phyloP scores from a whole-genome alignment of 805 yeast species.

The Martiniozyma abietophila region DNA sequence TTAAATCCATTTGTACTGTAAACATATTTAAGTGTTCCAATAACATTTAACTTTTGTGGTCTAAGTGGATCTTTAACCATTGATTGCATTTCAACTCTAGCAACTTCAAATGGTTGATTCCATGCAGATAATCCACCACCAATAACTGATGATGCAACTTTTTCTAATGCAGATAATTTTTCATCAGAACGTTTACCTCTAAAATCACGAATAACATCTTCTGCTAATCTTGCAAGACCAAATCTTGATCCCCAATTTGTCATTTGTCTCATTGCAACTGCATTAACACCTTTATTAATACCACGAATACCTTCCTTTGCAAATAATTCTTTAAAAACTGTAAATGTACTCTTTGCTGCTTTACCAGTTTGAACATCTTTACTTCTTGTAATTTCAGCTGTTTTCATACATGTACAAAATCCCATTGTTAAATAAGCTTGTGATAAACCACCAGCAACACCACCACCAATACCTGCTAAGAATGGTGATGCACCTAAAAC shows the following conservation, averaged over 20 bases:
- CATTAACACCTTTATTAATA: conserved; percentile 95
- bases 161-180: conserved; percentile 65
- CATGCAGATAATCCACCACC: conserved; percentile 98
- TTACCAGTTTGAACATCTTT: conserved; percentile 66
- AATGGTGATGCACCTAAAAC: conserved; percentile 60
- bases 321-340: conserved; percentile 80
- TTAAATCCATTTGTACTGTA: conserved; percentile 73
- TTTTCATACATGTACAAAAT: conserved; percentile 98
- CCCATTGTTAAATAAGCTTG: conserved; percentile 97
- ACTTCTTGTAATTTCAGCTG: conserved; percentile 90
- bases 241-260: conserved; percentile 99
- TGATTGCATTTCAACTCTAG: conserved; percentile 97
- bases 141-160: conserved; percentile 72
- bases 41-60: conserved; percentile 81
- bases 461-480: conserved; percentile 88
- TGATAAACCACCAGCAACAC: conserved; percentile 91
- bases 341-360: conserved; percentile 65
- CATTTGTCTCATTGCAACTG: conserved; percentile 97
- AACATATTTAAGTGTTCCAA: conserved; percentile 71
- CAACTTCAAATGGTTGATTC: conserved; percentile 98
- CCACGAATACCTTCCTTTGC: conserved; percentile 85
- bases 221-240: conserved; percentile 87
- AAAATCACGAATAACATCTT: conserved; percentile 61
- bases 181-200: conserved; percentile 49
- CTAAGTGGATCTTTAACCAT: conserved; percentile 90